phyloP scores from a whole-genome alignment of 2,329 filamentous ascomycete species.

The Aspergillus fumigatiaffinis region DNA sequence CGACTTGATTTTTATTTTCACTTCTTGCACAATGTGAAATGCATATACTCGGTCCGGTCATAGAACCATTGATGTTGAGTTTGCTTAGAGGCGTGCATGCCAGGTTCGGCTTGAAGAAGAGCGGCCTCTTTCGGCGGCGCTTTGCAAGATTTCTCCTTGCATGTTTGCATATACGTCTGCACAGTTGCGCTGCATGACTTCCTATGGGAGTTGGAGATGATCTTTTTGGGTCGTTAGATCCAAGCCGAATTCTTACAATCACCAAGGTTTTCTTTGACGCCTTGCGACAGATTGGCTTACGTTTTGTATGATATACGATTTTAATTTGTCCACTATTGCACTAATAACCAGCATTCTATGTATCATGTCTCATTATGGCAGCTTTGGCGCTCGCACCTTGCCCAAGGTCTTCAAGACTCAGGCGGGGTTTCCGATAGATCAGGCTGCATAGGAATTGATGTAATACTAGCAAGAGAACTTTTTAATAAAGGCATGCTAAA shows the following conservation, averaged over 20 bases:
- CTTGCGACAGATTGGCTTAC: not conserved
- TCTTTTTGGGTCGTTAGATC: not conserved
- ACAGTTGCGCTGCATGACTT: not conserved
- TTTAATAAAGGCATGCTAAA: not conserved
- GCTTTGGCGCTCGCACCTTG: not conserved
- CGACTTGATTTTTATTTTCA: conserved; percentile 11
- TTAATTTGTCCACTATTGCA: conserved; percentile 9
- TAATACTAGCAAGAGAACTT: conserved; percentile 35
- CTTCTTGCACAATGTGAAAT: conserved; percentile 8
- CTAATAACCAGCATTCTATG: conserved; percentile 4
- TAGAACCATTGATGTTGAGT: conserved; percentile 1
- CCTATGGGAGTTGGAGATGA: not conserved
- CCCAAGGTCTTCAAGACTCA: not conserved
- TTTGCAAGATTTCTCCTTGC: conserved; percentile 5
- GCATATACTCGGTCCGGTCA: conserved; percentile 6
- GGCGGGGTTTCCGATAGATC: conserved; percentile 4
- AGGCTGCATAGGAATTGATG: conserved; percentile 42
- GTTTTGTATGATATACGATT: conserved; percentile 10
- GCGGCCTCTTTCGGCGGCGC: conserved; percentile 1
- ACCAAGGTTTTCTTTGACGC: not conserved
- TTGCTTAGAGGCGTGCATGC: conserved; percentile 11
- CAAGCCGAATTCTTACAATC: not conserved
- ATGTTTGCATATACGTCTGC: conserved; percentile 7
- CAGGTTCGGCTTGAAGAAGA: conserved; percentile 2
- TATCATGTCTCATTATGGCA: not conserved